Conservation (phyloP, 768 basidiomycete genomes). For the Asterophora parasitica region DNA sequence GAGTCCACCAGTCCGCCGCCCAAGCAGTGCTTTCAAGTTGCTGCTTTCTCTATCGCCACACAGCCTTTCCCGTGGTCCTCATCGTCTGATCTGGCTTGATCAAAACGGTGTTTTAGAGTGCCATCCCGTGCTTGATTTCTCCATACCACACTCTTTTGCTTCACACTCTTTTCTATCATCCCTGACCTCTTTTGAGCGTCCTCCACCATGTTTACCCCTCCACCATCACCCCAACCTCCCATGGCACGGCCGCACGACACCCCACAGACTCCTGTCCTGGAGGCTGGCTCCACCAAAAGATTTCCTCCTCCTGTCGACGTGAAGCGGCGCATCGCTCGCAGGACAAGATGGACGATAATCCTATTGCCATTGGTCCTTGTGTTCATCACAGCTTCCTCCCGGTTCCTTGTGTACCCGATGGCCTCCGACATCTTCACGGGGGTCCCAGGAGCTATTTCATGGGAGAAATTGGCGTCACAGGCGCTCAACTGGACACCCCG, state of each 20-base stretch:
- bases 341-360: constrained; percentile 47
- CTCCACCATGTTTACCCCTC: constrained; percentile 13
- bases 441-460: constrained; percentile 21
- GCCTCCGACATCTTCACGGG: constrained; percentile 37
- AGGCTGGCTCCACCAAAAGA: constrained; percentile 7
- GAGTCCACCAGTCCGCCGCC: neutral
- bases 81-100: constrained; percentile 11
- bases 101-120: constrained; percentile 8
- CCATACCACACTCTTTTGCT: constrained; percentile 5
- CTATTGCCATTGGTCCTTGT: constrained; percentile 53
- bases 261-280: constrained; percentile 10
- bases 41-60: neutral
- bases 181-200: neutral
- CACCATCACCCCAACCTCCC: constrained; percentile 10
- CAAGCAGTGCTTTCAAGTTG: neutral
- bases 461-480: constrained; percentile 25
- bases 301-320: constrained; percentile 3
- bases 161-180: constrained; percentile 14
- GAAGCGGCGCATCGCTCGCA: constrained; percentile 42
- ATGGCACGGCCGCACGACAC: constrained; percentile 2
- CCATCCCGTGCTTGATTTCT: constrained; percentile 6
- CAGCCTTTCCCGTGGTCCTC: neutral
- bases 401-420: constrained; percentile 45
- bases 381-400: constrained; percentile 47
- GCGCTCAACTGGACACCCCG: constrained; percentile 36